These are phyloP conservation scores for Prunus yedoensis DNA, from an alignment of 331 rosid genomes.

Conservation along the genomic window DNA sequence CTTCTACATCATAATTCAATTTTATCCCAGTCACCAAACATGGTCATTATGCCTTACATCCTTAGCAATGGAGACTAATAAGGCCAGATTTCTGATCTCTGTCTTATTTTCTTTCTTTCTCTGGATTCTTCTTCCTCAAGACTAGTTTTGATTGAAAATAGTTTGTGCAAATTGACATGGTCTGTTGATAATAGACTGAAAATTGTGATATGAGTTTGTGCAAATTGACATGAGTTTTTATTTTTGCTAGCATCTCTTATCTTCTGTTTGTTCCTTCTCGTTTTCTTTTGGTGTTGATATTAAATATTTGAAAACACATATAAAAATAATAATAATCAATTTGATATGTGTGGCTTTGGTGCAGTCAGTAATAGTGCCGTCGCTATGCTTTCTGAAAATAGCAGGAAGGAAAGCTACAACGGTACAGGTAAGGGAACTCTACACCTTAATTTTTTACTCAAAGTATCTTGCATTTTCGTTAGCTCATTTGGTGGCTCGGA, in stretches of 20 bases:
- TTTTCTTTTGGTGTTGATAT: not conserved
- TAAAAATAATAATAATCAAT: not conserved
- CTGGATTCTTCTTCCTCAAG: too few species aligned
- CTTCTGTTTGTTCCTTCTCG: not conserved
- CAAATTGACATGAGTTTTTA: too few species aligned
- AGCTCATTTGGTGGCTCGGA: too few species aligned
- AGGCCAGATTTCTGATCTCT: not conserved
- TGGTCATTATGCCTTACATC: not conserved
- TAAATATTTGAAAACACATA: not conserved
- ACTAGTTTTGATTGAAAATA: too few species aligned
- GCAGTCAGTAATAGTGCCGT: constrained; percentile 64
- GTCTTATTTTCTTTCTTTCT: too few species aligned
- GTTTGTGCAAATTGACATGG: too few species aligned
- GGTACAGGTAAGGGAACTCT: constrained; percentile 44
- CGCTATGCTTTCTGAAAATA: constrained; percentile 64
- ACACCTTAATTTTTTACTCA: not conserved
- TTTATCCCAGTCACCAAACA: too few species aligned
- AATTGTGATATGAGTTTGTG: too few species aligned
- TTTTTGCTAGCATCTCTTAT: too few species aligned
- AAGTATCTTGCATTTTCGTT: not conserved
- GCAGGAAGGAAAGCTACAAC: constrained; percentile 60
- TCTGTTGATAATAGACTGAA: too few species aligned
- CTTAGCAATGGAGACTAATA: not conserved
- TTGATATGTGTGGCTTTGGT: constrained; percentile 15
- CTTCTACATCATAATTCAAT: too few species aligned